These are phyloP conservation scores for Cytospora chrysosperma DNA, from an alignment of 2,329 filamentous ascomycete genomes.

Conservation along the genomic window DNA sequence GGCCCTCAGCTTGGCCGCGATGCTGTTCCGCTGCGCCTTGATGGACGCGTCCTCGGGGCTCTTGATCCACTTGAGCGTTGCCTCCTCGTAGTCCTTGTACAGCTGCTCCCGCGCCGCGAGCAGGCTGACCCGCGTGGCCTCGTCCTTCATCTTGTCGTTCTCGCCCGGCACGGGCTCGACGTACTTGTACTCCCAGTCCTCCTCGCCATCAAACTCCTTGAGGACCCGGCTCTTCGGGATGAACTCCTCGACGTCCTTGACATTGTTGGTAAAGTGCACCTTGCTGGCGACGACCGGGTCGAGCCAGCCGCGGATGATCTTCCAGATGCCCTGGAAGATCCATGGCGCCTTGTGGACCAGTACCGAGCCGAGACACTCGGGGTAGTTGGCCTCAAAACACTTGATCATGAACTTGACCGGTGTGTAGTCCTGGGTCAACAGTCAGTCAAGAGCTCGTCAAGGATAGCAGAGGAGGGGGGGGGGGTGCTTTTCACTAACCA, in stretches of 20 bases:
- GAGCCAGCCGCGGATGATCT: constrained; percentile 91
- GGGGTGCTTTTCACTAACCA: constrained; percentile 58
- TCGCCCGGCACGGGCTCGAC: constrained; percentile 73
- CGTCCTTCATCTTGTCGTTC: constrained; percentile 71
- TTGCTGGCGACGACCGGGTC: constrained; percentile 95
- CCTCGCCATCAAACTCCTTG: constrained; percentile 81
- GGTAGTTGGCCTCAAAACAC: constrained; percentile 98
- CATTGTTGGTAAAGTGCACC: constrained; percentile 85
- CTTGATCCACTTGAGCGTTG: constrained; percentile 73
- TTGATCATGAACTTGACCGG: constrained; percentile 99
- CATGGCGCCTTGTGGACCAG: constrained; percentile 95
- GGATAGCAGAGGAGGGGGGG: too few species aligned
- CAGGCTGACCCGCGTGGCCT: constrained; percentile 61
- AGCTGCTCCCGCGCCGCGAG: constrained; percentile 62
- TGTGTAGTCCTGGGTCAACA: constrained; percentile 70
- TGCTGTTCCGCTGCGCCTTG: constrained; percentile 56
- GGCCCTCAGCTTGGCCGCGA: constrained; percentile 63
- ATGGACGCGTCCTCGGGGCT: constrained; percentile 46
- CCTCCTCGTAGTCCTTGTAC: constrained; percentile 71
- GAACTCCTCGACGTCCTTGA: constrained; percentile 74
- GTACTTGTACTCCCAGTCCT: constrained; percentile 82
- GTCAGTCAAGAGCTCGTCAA: background rate
- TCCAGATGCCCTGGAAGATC: constrained; percentile 97
- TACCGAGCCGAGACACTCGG: constrained; percentile 84
- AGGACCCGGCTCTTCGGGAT: constrained; percentile 70